Evolutionary conservation across 805 yeast genomes (phyloP).

Genomic region (Wickerhamomyces canadensis): DNA sequence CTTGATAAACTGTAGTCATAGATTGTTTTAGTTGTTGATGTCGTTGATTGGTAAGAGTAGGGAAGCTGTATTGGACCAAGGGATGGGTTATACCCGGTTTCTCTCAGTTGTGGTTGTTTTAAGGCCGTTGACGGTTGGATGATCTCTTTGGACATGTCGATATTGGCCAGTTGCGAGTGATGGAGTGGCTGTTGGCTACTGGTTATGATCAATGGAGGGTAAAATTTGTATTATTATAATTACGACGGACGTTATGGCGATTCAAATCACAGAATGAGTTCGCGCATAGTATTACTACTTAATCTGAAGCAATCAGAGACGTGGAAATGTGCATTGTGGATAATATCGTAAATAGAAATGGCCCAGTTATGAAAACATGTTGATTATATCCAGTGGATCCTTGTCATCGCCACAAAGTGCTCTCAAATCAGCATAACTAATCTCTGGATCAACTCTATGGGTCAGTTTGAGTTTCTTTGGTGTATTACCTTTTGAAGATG

Average conservation of each 20-base stretch:
- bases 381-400: conserved; percentile 19
- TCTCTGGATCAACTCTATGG: conserved; percentile 2
- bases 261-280: no score
- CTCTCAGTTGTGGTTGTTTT: conserved; percentile 10
- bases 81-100: conserved; percentile 23
- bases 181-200: no score
- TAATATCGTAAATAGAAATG: no score
- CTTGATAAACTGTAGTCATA: conserved; percentile 69
- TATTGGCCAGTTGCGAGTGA: not conserved
- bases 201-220: no score
- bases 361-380: no score
- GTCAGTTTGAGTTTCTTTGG: conserved; percentile 1
- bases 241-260: no score
- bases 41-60: conserved; percentile 16
- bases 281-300: no score
- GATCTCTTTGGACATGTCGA: conserved; percentile 14
- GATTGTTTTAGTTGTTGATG: conserved; percentile 26
- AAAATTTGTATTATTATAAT: no score
- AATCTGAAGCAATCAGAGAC: no score
- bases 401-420: conserved; percentile 10
- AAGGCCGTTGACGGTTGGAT: conserved; percentile 20
- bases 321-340: no score
- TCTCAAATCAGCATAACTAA: conserved; percentile 5
- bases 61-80: conserved; percentile 26
- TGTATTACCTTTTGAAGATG: not conserved